Base-by-base conservation (phyloP, 345 rosid genomes). In the Reutealis trisperma region DNA sequence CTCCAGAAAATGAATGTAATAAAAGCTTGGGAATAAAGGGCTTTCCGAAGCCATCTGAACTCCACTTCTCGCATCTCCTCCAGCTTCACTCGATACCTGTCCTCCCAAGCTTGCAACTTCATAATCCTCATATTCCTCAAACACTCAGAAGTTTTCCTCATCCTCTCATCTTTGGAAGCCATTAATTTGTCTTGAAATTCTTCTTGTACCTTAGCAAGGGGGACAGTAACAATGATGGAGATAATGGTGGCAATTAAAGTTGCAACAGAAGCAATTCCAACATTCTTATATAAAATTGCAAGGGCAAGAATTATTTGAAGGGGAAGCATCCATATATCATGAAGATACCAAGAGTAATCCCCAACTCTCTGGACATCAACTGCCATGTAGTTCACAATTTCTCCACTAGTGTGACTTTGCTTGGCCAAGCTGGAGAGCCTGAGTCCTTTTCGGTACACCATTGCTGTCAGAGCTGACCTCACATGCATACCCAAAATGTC, bases 261-360 rank as follows among this genome's bases (percentile, higher is more conserved):
- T 70, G 99, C 98, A 78, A 92, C 76, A 30, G 91, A 87, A 74
- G 99, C 99, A 80, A 94, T 89, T 64, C 99, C 99, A 78, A 96
- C 98, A n/a, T 91, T 96, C 82, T 91, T 93, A 78, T 90, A 96
- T 78, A 96, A 78, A 67, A 96, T 94, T 49, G 94, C 98, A 75
- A 96, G 97, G 37, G 99, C 99, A 68, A 96, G 97, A 80, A 93
- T 76, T 52, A 96, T 96, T 82, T 96, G 99, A 89, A 94, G 64
- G 21, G 99, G 99, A 81, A 96, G 98, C 99, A 96, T 93, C 99
- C 99, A 96, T 80, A 94, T 87, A 82, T 94, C 99, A 84, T 96
- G 98, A 66, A 96, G 97, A 85, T 94, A 92, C 99, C 99, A 96
- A 3, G 98, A 88, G 85, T 90, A 96, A 68, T 96, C 99, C 78